These are phyloP conservation scores for Lichtheimia ramosa DNA, from an alignment of 371 early-diverging fungal genomes.

Conservation along the genomic window DNA sequence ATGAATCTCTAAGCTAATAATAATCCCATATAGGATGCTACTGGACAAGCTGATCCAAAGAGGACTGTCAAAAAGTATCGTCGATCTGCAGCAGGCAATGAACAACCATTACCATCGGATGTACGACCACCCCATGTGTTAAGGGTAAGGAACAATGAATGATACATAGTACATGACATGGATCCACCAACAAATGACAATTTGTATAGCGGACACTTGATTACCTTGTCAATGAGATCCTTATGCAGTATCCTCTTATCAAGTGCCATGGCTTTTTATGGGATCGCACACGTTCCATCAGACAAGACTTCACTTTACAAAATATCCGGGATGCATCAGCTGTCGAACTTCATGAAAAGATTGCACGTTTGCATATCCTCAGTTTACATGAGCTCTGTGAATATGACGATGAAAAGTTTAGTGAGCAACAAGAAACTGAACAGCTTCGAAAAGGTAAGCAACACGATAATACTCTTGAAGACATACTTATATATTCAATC, in stretches of 20 bases:
- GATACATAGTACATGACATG: background rate
- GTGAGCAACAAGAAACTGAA: slow-evolving; percentile 83
- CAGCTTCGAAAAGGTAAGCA: slow-evolving; percentile 80
- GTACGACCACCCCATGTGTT: slow-evolving; percentile 82
- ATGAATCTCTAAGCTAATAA: background rate
- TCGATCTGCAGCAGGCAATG: slow-evolving; percentile 87
- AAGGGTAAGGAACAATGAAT: slow-evolving; percentile 35
- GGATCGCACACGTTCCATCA: slow-evolving; percentile 86
- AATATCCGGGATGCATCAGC: slow-evolving; percentile 70
- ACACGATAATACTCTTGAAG: background rate
- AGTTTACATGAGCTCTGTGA: slow-evolving; percentile 77
- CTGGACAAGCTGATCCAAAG: slow-evolving; percentile 57
- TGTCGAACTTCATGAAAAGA: slow-evolving; percentile 76
- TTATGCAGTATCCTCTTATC: slow-evolving; percentile 52
- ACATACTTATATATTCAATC: background rate
- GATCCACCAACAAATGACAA: background rate
- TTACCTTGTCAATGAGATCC: slow-evolving; percentile 71
- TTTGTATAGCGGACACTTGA: slow-evolving; percentile 64
- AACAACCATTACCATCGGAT: slow-evolving; percentile 87
- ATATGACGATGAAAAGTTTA: slow-evolving; percentile 58
- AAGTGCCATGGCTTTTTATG: slow-evolving; percentile 84
- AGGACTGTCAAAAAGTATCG: slow-evolving; percentile 83
- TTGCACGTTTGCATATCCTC: slow-evolving; percentile 89
- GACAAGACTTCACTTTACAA: slow-evolving; percentile 89
- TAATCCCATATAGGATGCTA: slow-evolving; percentile 48